These are phyloP conservation scores for Rhodomyrtus tomentosa DNA, from an alignment of 345 rosid species.

Conservation along the genomic window DNA sequence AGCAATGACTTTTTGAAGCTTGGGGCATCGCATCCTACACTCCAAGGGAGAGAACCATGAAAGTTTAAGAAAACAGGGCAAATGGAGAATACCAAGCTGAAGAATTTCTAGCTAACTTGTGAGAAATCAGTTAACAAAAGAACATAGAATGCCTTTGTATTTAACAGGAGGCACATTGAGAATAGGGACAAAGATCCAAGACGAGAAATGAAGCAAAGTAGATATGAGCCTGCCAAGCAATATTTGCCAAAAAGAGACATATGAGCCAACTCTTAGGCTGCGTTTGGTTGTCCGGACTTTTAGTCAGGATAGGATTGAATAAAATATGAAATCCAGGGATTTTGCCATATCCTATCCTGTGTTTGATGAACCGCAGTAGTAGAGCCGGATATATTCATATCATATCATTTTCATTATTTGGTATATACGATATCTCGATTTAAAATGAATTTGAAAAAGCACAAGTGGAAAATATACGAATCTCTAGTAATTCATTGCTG, in stretches of 20 bases:
- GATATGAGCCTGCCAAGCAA: neutral
- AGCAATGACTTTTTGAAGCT: conserved; percentile 18
- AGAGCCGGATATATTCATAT: too few relatives aligned
- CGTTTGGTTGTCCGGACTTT: too few relatives aligned
- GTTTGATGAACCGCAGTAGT: too few relatives aligned
- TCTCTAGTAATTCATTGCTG: too few relatives aligned
- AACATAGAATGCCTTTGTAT: neutral
- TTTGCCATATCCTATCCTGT: too few relatives aligned
- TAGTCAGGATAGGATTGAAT: too few relatives aligned
- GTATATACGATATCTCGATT: too few relatives aligned
- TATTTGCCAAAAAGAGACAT: neutral
- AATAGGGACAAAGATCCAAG: neutral
- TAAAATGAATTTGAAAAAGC: too few relatives aligned
- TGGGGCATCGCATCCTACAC: conserved; percentile 2
- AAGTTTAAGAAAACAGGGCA: neutral
- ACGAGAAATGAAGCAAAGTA: neutral
- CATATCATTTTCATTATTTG: too few relatives aligned
- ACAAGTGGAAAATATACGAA: too few relatives aligned
- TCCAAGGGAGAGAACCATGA: neutral
- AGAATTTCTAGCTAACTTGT: neutral
- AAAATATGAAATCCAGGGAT: too few relatives aligned
- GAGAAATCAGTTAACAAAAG: neutral
- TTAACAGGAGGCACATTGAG: neutral
- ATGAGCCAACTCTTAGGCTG: neutral
- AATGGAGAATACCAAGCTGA: neutral